Conservation (phyloP, 345 rosid species). For the Citrus trifoliata region DNA sequence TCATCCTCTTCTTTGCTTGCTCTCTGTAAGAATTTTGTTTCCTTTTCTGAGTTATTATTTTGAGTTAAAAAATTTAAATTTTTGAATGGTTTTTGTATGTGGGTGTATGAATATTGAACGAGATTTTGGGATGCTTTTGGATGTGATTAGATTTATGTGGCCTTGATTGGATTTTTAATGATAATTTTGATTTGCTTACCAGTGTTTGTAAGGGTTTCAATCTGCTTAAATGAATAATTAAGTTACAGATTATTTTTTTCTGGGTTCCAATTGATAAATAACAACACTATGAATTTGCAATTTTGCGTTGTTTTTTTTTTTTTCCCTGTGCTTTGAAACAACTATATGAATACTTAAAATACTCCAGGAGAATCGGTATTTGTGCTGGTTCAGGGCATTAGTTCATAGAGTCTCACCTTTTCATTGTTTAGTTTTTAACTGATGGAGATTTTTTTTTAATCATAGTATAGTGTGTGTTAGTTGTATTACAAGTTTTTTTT, state of each 20-base stretch:
- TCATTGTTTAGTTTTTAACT: neutral
- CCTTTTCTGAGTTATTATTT: neutral
- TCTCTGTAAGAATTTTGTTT: slow-evolving; percentile 48
- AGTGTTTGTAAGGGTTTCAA: neutral
- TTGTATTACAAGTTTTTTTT: neutral
- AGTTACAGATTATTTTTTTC: neutral
- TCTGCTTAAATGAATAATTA: neutral
- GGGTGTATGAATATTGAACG: neutral
- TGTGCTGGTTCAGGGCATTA: neutral
- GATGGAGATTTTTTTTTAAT: neutral
- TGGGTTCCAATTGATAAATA: neutral
- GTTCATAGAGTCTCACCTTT: neutral
- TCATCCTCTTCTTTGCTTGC: slow-evolving; percentile 81
- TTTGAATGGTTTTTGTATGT: neutral
- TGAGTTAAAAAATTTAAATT: neutral
- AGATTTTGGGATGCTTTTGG: neutral
- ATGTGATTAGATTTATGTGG: neutral
- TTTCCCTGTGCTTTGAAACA: neutral
- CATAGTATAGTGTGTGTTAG: neutral
- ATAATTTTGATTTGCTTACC: neutral
- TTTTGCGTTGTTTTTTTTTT: neutral
- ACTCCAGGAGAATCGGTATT: neutral
- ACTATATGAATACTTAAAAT: neutral
- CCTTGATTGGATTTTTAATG: neutral
- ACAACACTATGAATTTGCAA: too few relatives aligned